Base-by-base conservation (phyloP, 257 asterid species). In the Scutellaria baicalensis region DNA sequence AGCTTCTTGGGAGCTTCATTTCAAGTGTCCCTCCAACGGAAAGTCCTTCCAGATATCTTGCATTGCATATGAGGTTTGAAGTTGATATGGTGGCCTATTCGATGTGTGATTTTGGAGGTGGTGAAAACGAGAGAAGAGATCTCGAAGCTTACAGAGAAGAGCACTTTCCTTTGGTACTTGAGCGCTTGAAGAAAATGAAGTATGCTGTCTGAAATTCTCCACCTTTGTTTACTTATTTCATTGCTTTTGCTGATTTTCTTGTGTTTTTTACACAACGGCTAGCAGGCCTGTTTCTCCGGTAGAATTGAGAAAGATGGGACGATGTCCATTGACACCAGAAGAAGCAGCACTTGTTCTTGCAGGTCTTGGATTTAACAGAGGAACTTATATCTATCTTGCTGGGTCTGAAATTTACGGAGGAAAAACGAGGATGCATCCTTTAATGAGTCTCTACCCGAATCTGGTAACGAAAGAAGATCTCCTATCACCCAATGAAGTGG, bases 71-170 rank as follows among this genome's bases (percentile, higher is more conserved):
- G 84, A 86, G 99, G 51, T 94, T 94, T 56, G 99, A 94, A 83
- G 77, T 91, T 33, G 99, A 94, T 79, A 94, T 94, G 99, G 93
- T 94, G 78, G 97, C 99, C 17, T 94, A 94, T 77, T 94, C 97
- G 7, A 80, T 87, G 91, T 91, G 99, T 70, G 84, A 85, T 59
- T 94, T 94, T 63, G 99, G 98, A 61, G 97, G 97, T 20, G 97
- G 97, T 35, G 87, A 85, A 68, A 75, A 68, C 9, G 99, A 94
- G 78, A 84, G 67, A 51, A 65, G 70, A 70, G 88, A 88, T 51
- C 95, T 94, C 36, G 85, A 84, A 72, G 78, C 89, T 44, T 91
- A 93, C 74, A 88, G 99, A 79, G 85, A 85, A 84, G 86, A 75
- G 47, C 96, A 93, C 80, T 93, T 93, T 42, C 90, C 96, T 64